phyloP scores from a whole-genome alignment of 75 land plant genomes.

The Selaginella tamariscina region DNA sequence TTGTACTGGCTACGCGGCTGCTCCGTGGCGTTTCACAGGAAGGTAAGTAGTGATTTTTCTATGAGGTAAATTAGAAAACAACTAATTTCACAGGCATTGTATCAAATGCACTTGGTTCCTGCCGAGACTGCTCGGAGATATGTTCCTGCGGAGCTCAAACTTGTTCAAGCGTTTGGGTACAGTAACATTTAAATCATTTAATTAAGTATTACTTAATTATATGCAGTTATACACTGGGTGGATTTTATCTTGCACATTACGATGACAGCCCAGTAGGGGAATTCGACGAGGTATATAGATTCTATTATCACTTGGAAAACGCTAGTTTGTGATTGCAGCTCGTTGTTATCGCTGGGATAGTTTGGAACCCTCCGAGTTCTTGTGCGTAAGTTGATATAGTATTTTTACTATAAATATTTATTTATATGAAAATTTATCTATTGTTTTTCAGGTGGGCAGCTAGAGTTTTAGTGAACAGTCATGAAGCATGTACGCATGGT shows the following conservation, averaged over 20 bases:
- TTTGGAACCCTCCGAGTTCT: slow-evolving; percentile 96
- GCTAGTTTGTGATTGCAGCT: slow-evolving; percentile 66
- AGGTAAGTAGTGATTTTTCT: slow-evolving; percentile 27
- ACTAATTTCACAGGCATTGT: slow-evolving; percentile 42
- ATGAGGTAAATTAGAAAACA: not conserved
- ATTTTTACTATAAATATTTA: not conserved
- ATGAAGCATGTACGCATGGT: slow-evolving; percentile 81
- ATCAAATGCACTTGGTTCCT: slow-evolving; percentile 84
- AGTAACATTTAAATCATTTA: slow-evolving; percentile 17
- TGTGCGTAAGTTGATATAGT: slow-evolving; percentile 99
- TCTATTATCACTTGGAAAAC: no score
- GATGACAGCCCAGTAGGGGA: slow-evolving; percentile 87
- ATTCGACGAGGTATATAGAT: slow-evolving; percentile 91
- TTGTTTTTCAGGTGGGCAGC: slow-evolving; percentile 67
- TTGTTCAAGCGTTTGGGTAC: slow-evolving; percentile 89
- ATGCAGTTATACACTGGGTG: slow-evolving; percentile 86
- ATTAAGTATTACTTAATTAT: not conserved
- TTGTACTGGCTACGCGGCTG: slow-evolving; percentile 29
- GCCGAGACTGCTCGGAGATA: slow-evolving; percentile 53
- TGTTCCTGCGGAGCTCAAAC: slow-evolving; percentile 63
- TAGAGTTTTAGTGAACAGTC: slow-evolving; percentile 70
- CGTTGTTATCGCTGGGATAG: slow-evolving; percentile 82
- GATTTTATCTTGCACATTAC: slow-evolving; percentile 78
- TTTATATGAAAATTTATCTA: not conserved
- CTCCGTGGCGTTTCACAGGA: slow-evolving; percentile 76